phyloP scores from a whole-genome alignment of 345 rosid species.

The Murraya paniculata region DNA sequence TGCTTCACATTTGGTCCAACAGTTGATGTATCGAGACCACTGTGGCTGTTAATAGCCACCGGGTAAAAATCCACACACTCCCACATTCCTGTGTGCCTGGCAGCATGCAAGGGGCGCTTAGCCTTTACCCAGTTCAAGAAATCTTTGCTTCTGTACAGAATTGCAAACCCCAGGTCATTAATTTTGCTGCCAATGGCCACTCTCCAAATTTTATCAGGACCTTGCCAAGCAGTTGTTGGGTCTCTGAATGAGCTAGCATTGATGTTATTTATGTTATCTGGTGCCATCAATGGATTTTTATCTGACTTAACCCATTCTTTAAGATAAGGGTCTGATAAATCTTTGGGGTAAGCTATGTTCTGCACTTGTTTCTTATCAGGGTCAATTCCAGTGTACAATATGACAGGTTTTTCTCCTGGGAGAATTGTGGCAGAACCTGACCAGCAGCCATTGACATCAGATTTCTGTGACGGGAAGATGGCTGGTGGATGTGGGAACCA shows the following conservation, averaged over 20 bases:
- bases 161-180: slow-evolving; percentile 38
- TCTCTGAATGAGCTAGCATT: slow-evolving; percentile 50
- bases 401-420: slow-evolving; percentile 31
- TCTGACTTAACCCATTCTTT: slow-evolving; percentile 43
- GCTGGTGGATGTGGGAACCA: slow-evolving; percentile 45
- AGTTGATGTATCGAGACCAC: slow-evolving; percentile 34
- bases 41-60: slow-evolving; percentile 13
- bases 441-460: slow-evolving; percentile 51
- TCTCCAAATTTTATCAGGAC: slow-evolving; percentile 39
- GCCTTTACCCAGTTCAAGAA: slow-evolving; percentile 51
- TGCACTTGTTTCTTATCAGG: slow-evolving; percentile 33
- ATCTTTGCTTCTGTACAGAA: slow-evolving; percentile 53
- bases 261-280: slow-evolving; percentile 16
- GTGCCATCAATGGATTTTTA: slow-evolving; percentile 41
- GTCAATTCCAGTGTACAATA: slow-evolving; percentile 55
- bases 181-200: slow-evolving; percentile 31
- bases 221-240: slow-evolving; percentile 55
- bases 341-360: slow-evolving; percentile 41
- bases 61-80: slow-evolving; percentile 84
- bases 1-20: slow-evolving; percentile 30
- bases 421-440: slow-evolving; percentile 57
- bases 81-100: slow-evolving; percentile 66
- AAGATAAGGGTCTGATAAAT: slow-evolving; percentile 47
- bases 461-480: slow-evolving; percentile 34
- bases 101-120: slow-evolving; percentile 46